Evolutionary conservation across 495 filamentous ascomycete species (phyloP).

Genomic region (Patellaria atrata): DNA sequence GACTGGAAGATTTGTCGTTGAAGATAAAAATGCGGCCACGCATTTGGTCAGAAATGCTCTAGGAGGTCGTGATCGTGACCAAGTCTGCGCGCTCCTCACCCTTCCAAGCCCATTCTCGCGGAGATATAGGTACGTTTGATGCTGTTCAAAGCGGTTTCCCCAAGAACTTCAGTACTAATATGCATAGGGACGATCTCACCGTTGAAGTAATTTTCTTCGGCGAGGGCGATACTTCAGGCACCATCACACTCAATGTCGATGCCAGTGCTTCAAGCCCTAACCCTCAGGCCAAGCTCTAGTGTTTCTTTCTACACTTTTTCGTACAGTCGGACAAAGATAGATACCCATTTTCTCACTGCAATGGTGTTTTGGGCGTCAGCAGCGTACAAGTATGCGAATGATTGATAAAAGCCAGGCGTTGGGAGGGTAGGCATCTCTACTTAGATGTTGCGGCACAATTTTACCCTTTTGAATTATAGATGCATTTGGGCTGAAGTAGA

Average conservation of each 20-base stretch:
- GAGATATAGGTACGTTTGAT: constrained; percentile 56
- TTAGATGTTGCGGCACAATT: too few species aligned
- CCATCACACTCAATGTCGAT: constrained; percentile 70
- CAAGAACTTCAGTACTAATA: not conserved
- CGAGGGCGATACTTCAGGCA: constrained; percentile 53
- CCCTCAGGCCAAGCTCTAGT: constrained; percentile 45
- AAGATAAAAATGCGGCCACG: constrained; percentile 93
- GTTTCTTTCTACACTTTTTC: not conserved
- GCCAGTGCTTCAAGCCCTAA: constrained; percentile 50
- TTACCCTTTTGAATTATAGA: too few species aligned
- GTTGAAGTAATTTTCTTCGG: constrained; percentile 99
- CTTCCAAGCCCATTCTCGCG: constrained; percentile 82
- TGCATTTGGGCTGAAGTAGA: too few species aligned
- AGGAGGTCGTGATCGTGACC: constrained; percentile 84
- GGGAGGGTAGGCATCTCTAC: too few species aligned
- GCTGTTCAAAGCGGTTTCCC: not conserved
- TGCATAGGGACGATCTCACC: constrained; percentile 71
- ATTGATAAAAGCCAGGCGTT: too few species aligned
- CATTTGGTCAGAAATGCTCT: constrained; percentile 93
- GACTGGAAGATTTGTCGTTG: constrained; percentile 71
- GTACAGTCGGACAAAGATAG: too few species aligned
- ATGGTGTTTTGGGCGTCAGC: too few species aligned
- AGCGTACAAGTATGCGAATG: too few species aligned
- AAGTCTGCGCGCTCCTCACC: constrained; percentile 85
- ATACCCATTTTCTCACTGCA: too few species aligned